Evolutionary conservation across 164 flowering plant species (phyloP), one percentile per base, ranked within the genome.

Genomic region (Paratinospora sagittata): DNA sequence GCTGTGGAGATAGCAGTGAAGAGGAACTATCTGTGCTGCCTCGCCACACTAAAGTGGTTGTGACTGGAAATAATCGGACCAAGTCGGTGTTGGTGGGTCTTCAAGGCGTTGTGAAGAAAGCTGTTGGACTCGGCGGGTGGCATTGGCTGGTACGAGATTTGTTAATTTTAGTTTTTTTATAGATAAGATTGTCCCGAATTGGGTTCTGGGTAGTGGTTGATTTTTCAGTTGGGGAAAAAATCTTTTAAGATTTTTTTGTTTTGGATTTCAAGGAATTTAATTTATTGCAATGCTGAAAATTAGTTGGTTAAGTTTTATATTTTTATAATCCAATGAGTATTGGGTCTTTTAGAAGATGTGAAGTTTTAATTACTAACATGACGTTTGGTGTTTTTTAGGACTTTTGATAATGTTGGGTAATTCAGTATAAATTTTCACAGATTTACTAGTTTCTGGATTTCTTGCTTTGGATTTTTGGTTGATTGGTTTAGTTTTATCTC

Each of bases 131-230:
- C 30, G 95, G 95, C 0, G 95, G 95, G 2, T 90, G 95, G 92
- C 95, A 90, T 85, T 94, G 98, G 98, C 97, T 94, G 94, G 97
- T 93, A 84, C n/a, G n/a, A n/a, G n/a, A 81, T 26, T 77, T 70
- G 19, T 49, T 33, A 23, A 70, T 63, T 70, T 52, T 65, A 7
- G 27, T 19, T 80, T 63, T 72, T 63, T 23, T 27, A 4, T 37
- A 27, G 17, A 27, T 19, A 11, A 72, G 73, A 60, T 23, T 52
- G 64, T 69, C n/a, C 41, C 80, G 86, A 85, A 83, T 87, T 87
- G 78, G 78, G 21, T 77, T 37, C 21, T 39, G 60, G 62, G 17
- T 21, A 49, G 36, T 11, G 13, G 21, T 64, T 26, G 13, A 16
- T 47, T 65, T n/a, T 6, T 14, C 2, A 12, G 16, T 58, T 33